These are phyloP conservation scores for Coniochaeta pulveracea DNA, from an alignment of 2,329 filamentous ascomycete species.

Conservation along the genomic window DNA sequence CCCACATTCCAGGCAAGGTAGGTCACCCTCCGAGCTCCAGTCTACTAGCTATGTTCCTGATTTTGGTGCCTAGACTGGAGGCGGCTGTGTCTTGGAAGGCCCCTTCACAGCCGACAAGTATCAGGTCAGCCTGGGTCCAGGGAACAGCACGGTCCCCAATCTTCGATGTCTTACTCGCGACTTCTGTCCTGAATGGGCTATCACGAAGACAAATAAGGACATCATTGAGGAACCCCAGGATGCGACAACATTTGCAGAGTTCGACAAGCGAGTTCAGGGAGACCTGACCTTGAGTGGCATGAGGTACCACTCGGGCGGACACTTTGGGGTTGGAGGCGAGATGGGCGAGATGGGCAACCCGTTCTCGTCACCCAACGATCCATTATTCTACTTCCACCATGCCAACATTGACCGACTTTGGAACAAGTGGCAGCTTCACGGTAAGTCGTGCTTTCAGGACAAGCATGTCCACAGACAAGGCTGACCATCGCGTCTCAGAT, in stretches of 20 bases:
- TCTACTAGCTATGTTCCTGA: too few species aligned
- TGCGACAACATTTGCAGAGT: background rate
- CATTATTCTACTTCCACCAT: constrained; percentile 23
- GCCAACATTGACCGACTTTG: constrained; percentile 14
- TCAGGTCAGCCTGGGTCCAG: constrained; percentile 3
- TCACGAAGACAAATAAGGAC: background rate
- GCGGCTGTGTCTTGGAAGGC: constrained; percentile 11
- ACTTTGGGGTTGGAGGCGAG: constrained; percentile 13
- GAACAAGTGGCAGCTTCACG: constrained; percentile 14
- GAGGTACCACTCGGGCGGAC: constrained; percentile 12
- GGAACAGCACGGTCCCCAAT: background rate
- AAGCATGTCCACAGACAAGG: background rate
- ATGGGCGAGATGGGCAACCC: constrained; percentile 15
- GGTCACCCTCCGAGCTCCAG: background rate
- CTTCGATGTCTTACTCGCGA: constrained; percentile 3
- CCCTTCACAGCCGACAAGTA: constrained; percentile 9
- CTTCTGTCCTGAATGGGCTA: constrained; percentile 1
- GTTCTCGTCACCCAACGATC: constrained; percentile 16
- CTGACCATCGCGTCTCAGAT: background rate
- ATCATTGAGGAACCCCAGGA: background rate
- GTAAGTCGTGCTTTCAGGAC: background rate
- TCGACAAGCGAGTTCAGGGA: constrained; percentile 1
- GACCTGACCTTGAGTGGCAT: constrained; percentile 6
- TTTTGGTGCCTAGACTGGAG: constrained; percentile 12
- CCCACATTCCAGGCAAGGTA: constrained; percentile 1